These are phyloP conservation scores for Cyberlindnera euphorbiae DNA, from an alignment of 805 yeast genomes.

Conservation along the genomic window DNA sequence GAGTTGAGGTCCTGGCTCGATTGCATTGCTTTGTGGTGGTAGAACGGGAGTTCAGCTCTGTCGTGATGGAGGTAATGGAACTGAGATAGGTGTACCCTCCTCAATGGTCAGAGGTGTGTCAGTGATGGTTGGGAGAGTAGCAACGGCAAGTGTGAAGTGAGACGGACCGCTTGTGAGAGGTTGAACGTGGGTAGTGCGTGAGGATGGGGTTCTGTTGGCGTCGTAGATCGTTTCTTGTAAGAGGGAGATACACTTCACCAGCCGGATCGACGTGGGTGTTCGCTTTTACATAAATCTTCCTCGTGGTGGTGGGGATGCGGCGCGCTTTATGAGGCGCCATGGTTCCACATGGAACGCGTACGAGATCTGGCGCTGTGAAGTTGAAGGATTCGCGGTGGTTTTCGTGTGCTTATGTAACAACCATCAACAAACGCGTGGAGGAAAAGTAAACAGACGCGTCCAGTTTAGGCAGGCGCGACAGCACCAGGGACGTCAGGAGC, in stretches of 20 bases:
- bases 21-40: constrained; percentile 13
- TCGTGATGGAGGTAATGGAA: neutral
- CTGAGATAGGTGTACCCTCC: neutral
- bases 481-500: too few species aligned
- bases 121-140: too few species aligned
- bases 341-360: neutral
- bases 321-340: neutral
- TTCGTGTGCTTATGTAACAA: constrained; percentile 6
- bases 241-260: too few species aligned
- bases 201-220: too few species aligned
- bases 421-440: constrained; percentile 15
- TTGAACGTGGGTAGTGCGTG: too few species aligned
- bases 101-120: neutral
- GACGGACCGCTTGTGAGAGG: too few species aligned
- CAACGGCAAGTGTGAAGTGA: too few species aligned
- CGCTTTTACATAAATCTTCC: too few species aligned
- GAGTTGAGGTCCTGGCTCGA: constrained; percentile 27
- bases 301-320: too few species aligned
- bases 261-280: too few species aligned
- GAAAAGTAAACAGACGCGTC: constrained; percentile 10
- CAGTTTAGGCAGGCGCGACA: neutral
- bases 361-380: neutral
- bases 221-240: too few species aligned
- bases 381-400: neutral
- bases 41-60: neutral